These are phyloP conservation scores for Fusarium sp. DNA, from an alignment of 2,329 filamentous ascomycete genomes.

Conservation along the genomic window DNA sequence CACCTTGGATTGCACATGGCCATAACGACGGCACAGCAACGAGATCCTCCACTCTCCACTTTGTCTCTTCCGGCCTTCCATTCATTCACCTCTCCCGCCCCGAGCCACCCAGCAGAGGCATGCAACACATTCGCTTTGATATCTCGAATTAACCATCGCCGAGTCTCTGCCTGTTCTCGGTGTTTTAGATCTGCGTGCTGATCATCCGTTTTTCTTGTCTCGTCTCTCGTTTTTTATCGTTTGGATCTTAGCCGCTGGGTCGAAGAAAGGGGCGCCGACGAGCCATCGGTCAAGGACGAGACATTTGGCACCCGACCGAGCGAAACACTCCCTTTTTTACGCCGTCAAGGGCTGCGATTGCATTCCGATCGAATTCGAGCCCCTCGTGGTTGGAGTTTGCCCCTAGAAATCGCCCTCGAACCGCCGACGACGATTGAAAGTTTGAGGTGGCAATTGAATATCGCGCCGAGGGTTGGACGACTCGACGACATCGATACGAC, in stretches of 20 bases:
- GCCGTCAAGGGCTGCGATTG: conserved; percentile 27
- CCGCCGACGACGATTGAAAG: conserved; percentile 10
- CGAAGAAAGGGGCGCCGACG: conserved; percentile 31
- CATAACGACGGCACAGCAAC: conserved; percentile 42
- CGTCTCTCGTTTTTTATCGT: neutral
- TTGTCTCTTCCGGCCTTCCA: conserved; percentile 29
- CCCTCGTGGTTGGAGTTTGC: conserved; percentile 2
- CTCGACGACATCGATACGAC: conserved; percentile 18
- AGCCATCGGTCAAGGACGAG: conserved; percentile 28
- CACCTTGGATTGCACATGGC: conserved; percentile 18
- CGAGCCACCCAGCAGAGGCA: conserved; percentile 28
- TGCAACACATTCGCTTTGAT: conserved; percentile 34
- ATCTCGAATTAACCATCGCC: conserved; percentile 8
- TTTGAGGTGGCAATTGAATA: conserved; percentile 1
- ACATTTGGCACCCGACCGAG: conserved; percentile 26
- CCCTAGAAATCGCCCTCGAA: conserved; percentile 16
- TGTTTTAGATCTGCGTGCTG: neutral
- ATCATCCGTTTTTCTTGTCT: neutral
- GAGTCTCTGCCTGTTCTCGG: conserved; percentile 1
- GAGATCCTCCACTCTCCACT: conserved; percentile 27
- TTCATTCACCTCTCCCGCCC: neutral
- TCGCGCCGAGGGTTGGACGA: conserved; percentile 8
- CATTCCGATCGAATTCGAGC: conserved; percentile 26
- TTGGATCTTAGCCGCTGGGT: conserved; percentile 14
- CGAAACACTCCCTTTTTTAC: conserved; percentile 12